Conservation (phyloP, 1,139 yeast genomes). For the Saccharomyces hybrid region DNA sequence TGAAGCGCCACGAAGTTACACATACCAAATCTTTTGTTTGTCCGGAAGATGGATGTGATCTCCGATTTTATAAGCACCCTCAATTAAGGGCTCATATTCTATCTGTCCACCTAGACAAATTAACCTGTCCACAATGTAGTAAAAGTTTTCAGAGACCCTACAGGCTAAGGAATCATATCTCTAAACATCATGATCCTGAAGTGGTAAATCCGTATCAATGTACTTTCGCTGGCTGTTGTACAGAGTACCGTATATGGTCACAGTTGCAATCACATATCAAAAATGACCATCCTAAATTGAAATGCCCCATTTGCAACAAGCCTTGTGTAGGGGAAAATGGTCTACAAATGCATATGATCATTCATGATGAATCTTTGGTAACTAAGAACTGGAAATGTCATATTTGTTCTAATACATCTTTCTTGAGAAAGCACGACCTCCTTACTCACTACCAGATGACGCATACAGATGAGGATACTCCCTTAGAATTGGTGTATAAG, state of each 20-base stretch:
- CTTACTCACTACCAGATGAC: slow-evolving; percentile 36
- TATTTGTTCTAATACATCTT: slow-evolving; percentile 38
- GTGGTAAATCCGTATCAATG: slow-evolving; percentile 43
- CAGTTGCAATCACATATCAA: slow-evolving; percentile 66
- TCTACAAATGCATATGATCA: slow-evolving; percentile 62
- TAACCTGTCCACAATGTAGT: slow-evolving; percentile 52
- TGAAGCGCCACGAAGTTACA: slow-evolving; percentile 70
- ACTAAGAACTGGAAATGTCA: slow-evolving; percentile 58
- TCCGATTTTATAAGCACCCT: slow-evolving; percentile 69
- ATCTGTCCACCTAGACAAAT: slow-evolving; percentile 47
- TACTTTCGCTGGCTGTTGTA: slow-evolving; percentile 52
- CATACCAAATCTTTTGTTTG: slow-evolving; percentile 70
- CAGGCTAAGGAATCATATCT: slow-evolving; percentile 53
- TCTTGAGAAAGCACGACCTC: slow-evolving; percentile 40
- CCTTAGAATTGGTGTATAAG: slow-evolving; percentile 11
- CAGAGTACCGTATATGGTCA: slow-evolving; percentile 66
- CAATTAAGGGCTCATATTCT: slow-evolving; percentile 68
- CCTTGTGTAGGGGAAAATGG: slow-evolving; percentile 71
- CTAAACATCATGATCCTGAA: slow-evolving; percentile 44
- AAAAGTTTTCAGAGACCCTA: slow-evolving; percentile 56
- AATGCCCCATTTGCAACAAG: slow-evolving; percentile 62
- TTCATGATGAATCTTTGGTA: slow-evolving; percentile 41
- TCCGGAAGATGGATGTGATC: slow-evolving; percentile 52
- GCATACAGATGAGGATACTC: slow-evolving; percentile 31
- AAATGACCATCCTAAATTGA: slow-evolving; percentile 62